phyloP scores from a whole-genome alignment of 2,329 filamentous ascomycete genomes.

The Orbilia quercus region DNA sequence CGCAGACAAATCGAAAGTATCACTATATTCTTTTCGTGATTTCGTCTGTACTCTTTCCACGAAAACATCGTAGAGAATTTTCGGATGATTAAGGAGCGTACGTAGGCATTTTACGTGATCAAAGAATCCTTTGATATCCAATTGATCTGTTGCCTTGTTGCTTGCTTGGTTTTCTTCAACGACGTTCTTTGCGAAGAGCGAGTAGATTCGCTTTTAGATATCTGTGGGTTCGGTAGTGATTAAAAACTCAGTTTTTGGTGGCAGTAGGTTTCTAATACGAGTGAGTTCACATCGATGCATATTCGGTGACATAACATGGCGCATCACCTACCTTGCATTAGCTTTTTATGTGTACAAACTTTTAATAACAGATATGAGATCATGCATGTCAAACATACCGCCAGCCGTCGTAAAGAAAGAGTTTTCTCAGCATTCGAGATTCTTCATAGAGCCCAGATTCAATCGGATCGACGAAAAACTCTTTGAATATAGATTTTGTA shows the following conservation, averaged over 20 bases:
- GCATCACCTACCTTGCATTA: constrained; percentile 25
- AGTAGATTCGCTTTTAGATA: constrained; percentile 74
- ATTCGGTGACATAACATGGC: constrained; percentile 74
- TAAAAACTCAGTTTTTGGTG: constrained; percentile 82
- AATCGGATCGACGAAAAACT: constrained; percentile 79
- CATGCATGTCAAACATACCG: constrained; percentile 26
- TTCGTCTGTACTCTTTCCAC: constrained; percentile 20
- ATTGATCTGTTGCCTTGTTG: not conserved
- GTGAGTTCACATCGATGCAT: constrained; percentile 79
- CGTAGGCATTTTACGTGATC: constrained; percentile 40
- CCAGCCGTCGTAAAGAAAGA: constrained; percentile 15
- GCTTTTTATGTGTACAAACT: no score
- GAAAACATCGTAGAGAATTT: constrained; percentile 27
- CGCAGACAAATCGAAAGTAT: constrained; percentile 3
- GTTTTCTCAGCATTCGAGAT: constrained; percentile 63
- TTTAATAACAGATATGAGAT: not conserved
- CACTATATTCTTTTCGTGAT: constrained; percentile 4
- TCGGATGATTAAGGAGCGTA: constrained; percentile 28
- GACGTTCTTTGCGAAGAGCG: constrained; percentile 23
- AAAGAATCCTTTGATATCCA: constrained; percentile 37
- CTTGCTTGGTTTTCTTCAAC: constrained; percentile 8
- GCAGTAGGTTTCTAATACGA: constrained; percentile 74
- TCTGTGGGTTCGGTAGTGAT: constrained; percentile 77
- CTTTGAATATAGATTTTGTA: constrained; percentile 73
- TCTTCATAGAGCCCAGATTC: constrained; percentile 75